Evolutionary conservation across 257 asterid species (phyloP), one percentile per base, ranked within the genome.

Genomic region (Rhazya stricta): DNA sequence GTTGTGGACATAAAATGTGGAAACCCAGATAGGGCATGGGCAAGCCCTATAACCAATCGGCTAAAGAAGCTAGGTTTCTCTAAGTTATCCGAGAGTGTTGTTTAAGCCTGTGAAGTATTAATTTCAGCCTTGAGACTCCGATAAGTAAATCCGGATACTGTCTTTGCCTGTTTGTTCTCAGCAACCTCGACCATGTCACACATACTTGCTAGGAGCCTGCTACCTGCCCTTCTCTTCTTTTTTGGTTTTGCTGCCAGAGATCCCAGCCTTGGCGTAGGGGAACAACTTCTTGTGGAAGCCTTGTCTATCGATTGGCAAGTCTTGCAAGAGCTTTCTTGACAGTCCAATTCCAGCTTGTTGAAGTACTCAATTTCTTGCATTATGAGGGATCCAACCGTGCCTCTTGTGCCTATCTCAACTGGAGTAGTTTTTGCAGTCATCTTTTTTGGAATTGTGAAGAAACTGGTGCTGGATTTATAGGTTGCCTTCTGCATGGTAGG

Each of bases 1-100:
- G 78, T 89, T 27, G 96, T 89, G 73, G 96, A 93, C 87, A 77
- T 88, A 81, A 93, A 83, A 85, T 91, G 98, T 71, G 89, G 96
- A 27, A 82, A 72, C 71, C 81, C 84, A 1, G 91, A 89, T 74
- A 86, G 79, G 79, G 76, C 82, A 58, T 85, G 88, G 91, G 88
- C 79, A 50, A 86, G 78, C 71, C 96, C 95, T 3, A 81, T 89
- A 67, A 82, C 88, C 37, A 88, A 83, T 69, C 88, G 90, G 71
- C 60, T 71, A 48, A 71, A 32, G 46, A 71, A 71, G 45, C 57
- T 48, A 7, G 74, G 74, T 30, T 71, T 71, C 43, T 71, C 74
- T 9, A 71, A 71, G 48, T 71, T 71, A 34, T 88, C 95, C 4
- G 90, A 87, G 19, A 84, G 51, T 36, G 57, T 53, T 48, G 41